These are phyloP conservation scores for Geotrichum histeridarum DNA, from an alignment of 1,139 yeast genomes.

Conservation along the genomic window DNA sequence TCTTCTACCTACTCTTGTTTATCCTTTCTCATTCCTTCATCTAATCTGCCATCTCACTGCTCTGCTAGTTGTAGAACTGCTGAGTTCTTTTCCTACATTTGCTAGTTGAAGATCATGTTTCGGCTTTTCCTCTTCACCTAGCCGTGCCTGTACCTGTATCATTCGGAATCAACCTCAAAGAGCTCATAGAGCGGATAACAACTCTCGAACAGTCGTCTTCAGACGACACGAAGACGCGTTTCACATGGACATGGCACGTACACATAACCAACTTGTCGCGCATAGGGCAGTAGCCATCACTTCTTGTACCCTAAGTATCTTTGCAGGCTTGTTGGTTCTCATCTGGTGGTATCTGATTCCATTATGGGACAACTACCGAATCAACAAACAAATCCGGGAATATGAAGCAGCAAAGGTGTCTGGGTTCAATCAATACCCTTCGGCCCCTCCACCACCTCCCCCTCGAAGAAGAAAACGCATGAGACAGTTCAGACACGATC, in stretches of 20 bases:
- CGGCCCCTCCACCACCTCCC: neutral
- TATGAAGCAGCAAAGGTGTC: neutral
- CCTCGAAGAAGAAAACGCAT: constrained; percentile 10
- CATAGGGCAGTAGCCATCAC: constrained; percentile 16
- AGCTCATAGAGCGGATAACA: too few relatives aligned
- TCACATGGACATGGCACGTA: neutral
- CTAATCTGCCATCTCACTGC: too few relatives aligned
- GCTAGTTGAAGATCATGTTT: too few relatives aligned
- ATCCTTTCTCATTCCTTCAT: neutral
- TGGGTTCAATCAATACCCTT: neutral
- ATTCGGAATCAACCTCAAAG: too few relatives aligned
- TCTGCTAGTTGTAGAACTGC: too few relatives aligned
- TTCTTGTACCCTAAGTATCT: constrained; percentile 16
- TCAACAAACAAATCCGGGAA: neutral
- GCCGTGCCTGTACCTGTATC: too few relatives aligned
- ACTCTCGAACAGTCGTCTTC: too few relatives aligned
- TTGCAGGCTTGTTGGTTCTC: constrained; percentile 15
- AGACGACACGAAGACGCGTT: too few relatives aligned
- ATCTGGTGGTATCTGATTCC: constrained; percentile 21
- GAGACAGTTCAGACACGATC: constrained; percentile 62
- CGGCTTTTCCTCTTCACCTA: too few relatives aligned
- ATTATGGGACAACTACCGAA: constrained; percentile 8
- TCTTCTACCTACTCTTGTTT: neutral
- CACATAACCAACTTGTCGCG: constrained; percentile 11
- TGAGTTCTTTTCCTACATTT: too few relatives aligned